Conservation (phyloP, 164 flowering plant species). For the Saururus chinensis region DNA sequence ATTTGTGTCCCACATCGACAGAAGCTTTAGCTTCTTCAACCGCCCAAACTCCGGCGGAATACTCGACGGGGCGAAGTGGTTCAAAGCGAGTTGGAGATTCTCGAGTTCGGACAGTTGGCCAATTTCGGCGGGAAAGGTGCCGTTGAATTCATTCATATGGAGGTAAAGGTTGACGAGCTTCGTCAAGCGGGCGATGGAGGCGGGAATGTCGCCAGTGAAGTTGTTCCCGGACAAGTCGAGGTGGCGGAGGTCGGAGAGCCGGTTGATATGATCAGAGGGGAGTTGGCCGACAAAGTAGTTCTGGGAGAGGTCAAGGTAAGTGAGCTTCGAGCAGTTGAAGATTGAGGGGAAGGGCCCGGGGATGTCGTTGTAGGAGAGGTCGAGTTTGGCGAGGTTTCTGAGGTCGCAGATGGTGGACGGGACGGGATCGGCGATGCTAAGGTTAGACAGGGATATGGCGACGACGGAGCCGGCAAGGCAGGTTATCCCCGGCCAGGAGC, state of each 20-base stretch:
- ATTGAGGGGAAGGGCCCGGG: slow-evolving; percentile 53
- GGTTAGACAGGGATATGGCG: slow-evolving; percentile 15
- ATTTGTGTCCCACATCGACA: slow-evolving; percentile 31
- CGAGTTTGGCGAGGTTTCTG: slow-evolving; percentile 28
- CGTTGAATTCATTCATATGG: slow-evolving; percentile 35
- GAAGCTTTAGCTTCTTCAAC: slow-evolving; percentile 31
- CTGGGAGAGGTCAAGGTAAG: slow-evolving; percentile 39
- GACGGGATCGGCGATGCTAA: slow-evolving; percentile 19
- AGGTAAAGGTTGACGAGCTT: slow-evolving; percentile 22
- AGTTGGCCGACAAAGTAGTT: slow-evolving; percentile 51
- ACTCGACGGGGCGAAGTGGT: slow-evolving; percentile 18
- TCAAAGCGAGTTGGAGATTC: slow-evolving; percentile 12
- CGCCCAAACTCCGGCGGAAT: slow-evolving; percentile 40
- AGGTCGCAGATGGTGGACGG: slow-evolving; percentile 46
- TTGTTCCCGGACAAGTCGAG: slow-evolving; percentile 47
- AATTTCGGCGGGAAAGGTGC: slow-evolving; percentile 46
- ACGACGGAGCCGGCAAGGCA: slow-evolving; percentile 32
- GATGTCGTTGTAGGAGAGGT: slow-evolving; percentile 35
- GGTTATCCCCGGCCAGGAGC: slow-evolving; percentile 33
- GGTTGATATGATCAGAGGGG: slow-evolving; percentile 49
- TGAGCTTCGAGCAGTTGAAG: slow-evolving; percentile 46
- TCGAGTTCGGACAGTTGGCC: slow-evolving; percentile 48
- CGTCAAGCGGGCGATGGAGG: slow-evolving; percentile 29
- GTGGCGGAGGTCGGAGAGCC: slow-evolving; percentile 21
- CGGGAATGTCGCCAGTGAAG: slow-evolving; percentile 65